A percentile compares a stretch with the other conserved stretches of the same genome.
These are phyloP conservation scores for Trichoderma orchidacearum DNA, from an alignment of 495 filamentous ascomycete species.

Conservation along the genomic window DNA sequence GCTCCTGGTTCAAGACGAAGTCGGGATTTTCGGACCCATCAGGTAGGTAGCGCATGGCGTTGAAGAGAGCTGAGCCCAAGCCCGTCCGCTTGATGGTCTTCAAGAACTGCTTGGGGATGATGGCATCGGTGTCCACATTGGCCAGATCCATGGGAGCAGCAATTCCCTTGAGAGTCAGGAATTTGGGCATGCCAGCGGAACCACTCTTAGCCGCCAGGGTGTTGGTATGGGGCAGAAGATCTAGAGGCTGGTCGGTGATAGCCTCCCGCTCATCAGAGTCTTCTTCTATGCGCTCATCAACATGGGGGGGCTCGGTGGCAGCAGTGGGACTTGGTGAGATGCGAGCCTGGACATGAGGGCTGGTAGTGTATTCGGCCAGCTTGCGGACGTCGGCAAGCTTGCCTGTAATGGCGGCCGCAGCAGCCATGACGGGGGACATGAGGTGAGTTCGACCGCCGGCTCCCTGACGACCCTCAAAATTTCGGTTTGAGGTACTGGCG, in stretches of 20 bases:
- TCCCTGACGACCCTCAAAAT: slow-evolving; percentile 95
- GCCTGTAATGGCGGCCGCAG: slow-evolving; percentile 76
- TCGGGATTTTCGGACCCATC: slow-evolving; percentile 62
- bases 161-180: slow-evolving; percentile 68
- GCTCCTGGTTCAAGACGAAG: slow-evolving; percentile 84
- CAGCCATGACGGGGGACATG: slow-evolving; percentile 95
- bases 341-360: slow-evolving; percentile 31
- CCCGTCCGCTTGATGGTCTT: slow-evolving; percentile 99
- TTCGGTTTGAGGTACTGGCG: slow-evolving; percentile 90
- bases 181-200: slow-evolving; percentile 64
- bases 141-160: slow-evolving; percentile 76
- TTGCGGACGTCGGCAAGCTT: slow-evolving; percentile 87
- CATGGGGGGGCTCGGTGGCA: slow-evolving; percentile 38
- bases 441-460: slow-evolving; percentile 87
- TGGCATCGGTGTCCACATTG: slow-evolving; percentile 95
- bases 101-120: slow-evolving; percentile 98
- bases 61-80: slow-evolving; percentile 77
- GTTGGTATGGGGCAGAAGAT: slow-evolving; percentile 45
- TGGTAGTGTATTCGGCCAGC: slow-evolving; percentile 44
- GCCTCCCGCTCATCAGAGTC: slow-evolving; percentile 64
- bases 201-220: slow-evolving; percentile 40
- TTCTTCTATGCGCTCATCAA: slow-evolving; percentile 55
- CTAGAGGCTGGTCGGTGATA: slow-evolving; percentile 63
- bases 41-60: slow-evolving; percentile 60
- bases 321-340: neutral